These are phyloP conservation scores for Colletotrichum chlorophyti DNA, from an alignment of 2,329 filamentous ascomycete genomes.

Conservation along the genomic window DNA sequence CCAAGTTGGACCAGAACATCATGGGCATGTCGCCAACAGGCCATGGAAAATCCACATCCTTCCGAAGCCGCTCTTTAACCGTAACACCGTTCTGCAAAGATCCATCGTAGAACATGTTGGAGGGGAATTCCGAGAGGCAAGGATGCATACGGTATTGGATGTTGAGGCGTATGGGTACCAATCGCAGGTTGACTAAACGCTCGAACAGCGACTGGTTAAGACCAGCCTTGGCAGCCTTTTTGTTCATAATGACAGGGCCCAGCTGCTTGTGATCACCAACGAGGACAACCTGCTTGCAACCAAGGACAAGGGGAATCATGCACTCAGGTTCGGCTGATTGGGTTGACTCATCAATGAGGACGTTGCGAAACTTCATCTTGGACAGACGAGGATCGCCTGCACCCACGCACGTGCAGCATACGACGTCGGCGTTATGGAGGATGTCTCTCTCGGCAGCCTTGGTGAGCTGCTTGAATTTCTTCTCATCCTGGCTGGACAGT, in stretches of 20 bases:
- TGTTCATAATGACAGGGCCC: constrained; percentile 99
- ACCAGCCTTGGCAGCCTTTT: constrained; percentile 97
- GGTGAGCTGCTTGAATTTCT: constrained; percentile 96
- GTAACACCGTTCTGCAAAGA: constrained; percentile 97
- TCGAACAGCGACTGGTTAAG: constrained; percentile 99
- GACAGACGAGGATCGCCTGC: constrained; percentile 93
- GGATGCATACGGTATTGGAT: constrained; percentile 99
- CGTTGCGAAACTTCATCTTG: constrained; percentile 98
- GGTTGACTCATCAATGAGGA: constrained; percentile 97
- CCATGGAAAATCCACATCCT: constrained; percentile 98
- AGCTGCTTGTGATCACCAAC: constrained; percentile 98
- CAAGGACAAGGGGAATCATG: constrained; percentile 96
- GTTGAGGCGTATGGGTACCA: constrained; percentile 89
- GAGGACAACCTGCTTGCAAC: constrained; percentile 98
- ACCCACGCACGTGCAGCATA: constrained; percentile 98
- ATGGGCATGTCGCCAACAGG: constrained; percentile 92
- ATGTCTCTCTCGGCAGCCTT: constrained; percentile 95
- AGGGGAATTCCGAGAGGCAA: constrained; percentile 94
- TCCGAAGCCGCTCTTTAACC: constrained; percentile 83
- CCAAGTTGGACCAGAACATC: constrained; percentile 99
- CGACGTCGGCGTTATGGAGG: constrained; percentile 92
- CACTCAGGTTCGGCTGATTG: constrained; percentile 98
- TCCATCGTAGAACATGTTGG: constrained; percentile 99
- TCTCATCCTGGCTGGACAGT: constrained; percentile 93
- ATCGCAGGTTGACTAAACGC: constrained; percentile 89